Evolutionary conservation across 495 filamentous ascomycete genomes (phyloP).

Genomic region (Aeminium ludgeri): DNA sequence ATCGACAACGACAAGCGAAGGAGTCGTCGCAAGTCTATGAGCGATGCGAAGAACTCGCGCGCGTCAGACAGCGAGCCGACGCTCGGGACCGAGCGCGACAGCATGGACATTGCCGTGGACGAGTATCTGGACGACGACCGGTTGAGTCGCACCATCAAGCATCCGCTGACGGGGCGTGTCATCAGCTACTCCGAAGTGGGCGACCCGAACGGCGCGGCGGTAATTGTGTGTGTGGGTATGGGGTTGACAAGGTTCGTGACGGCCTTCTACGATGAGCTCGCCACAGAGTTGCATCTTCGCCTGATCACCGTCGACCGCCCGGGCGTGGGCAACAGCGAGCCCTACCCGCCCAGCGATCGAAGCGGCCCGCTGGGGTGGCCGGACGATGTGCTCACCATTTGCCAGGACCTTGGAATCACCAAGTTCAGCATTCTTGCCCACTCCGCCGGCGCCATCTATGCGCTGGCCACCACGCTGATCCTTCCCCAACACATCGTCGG

Average conservation of each 20-base stretch:
- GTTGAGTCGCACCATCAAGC: slow-evolving; percentile 67
- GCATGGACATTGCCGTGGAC: slow-evolving; percentile 71
- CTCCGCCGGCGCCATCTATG: slow-evolving; percentile 93
- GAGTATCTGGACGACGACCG: slow-evolving; percentile 71
- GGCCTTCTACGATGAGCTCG: slow-evolving; percentile 94
- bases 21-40: slow-evolving; percentile 12
- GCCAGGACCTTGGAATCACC: slow-evolving; percentile 77
- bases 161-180: slow-evolving; percentile 68
- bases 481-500: slow-evolving; percentile 94
- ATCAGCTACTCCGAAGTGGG: slow-evolving; percentile 97
- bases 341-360: slow-evolving; percentile 47
- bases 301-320: slow-evolving; percentile 90
- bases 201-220: slow-evolving; percentile 75
- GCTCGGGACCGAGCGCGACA: slow-evolving; percentile 34
- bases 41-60: slow-evolving; percentile 7
- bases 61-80: neutral
- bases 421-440: slow-evolving; percentile 98
- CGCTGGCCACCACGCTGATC: slow-evolving; percentile 82
- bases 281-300: slow-evolving; percentile 69
- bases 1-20: slow-evolving; percentile 15
- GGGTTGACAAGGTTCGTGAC: slow-evolving; percentile 89
- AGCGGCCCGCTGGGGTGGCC: slow-evolving; percentile 86
- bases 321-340: slow-evolving; percentile 81
- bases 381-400: slow-evolving; percentile 94
- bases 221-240: slow-evolving; percentile 97